Conservation (phyloP, 2,329 filamentous ascomycete genomes). For the Sordariomycetes sp. region DNA sequence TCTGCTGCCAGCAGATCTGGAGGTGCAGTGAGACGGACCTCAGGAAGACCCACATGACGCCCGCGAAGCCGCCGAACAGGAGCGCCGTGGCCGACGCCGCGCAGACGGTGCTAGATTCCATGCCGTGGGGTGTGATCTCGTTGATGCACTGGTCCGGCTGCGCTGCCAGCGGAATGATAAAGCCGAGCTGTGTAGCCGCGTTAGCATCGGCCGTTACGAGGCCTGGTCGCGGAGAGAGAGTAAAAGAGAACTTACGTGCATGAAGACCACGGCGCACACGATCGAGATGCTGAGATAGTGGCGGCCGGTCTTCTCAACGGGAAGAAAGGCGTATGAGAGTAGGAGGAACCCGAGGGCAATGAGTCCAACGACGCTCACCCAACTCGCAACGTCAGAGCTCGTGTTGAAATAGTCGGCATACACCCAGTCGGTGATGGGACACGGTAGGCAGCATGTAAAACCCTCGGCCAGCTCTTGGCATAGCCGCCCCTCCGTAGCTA, state of each 20-base stretch:
- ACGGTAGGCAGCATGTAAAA: slow-evolving; percentile 75
- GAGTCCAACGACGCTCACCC: slow-evolving; percentile 68
- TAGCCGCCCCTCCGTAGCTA: slow-evolving; percentile 37
- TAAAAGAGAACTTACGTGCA: slow-evolving; percentile 54
- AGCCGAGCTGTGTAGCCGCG: slow-evolving; percentile 55
- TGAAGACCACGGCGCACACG: slow-evolving; percentile 61
- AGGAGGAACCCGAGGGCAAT: slow-evolving; percentile 66
- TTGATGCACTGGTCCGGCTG: slow-evolving; percentile 78
- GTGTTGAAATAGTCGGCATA: slow-evolving; percentile 49
- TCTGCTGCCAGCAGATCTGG: slow-evolving; percentile 95
- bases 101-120: slow-evolving; percentile 72
- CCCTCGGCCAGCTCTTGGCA: slow-evolving; percentile 37
- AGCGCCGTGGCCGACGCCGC: slow-evolving; percentile 82
- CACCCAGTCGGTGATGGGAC: slow-evolving; percentile 72
- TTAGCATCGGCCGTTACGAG: neutral
- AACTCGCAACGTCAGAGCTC: slow-evolving; percentile 61
- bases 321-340: slow-evolving; percentile 67
- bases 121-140: slow-evolving; percentile 84
- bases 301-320: slow-evolving; percentile 78
- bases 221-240: neutral
- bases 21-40: slow-evolving; percentile 86
- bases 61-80: slow-evolving; percentile 74
- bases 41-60: slow-evolving; percentile 84
- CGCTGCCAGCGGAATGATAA: slow-evolving; percentile 76
- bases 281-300: slow-evolving; percentile 91